Evolutionary conservation across 805 yeast genomes (phyloP), one percentile per base, ranked within the genome.

Genomic region (Zygosaccharomyces bailii): DNA sequence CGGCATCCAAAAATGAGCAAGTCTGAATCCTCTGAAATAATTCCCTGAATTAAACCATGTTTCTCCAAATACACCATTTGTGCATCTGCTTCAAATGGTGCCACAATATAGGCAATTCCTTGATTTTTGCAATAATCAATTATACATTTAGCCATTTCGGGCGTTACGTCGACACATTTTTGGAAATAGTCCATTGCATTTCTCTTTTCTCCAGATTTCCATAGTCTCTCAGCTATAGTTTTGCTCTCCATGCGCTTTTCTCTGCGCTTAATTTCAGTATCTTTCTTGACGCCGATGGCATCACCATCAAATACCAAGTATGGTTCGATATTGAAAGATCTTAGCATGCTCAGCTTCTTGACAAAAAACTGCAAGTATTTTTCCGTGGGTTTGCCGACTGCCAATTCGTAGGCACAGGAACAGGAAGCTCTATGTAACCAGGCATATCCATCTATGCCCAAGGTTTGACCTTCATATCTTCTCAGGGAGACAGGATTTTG

Each of bases 71-170:
- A 88, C 7, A 90, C 98, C 84, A 93, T 79, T 63, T 93, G 99
- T 1, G 99, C 84, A 63, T 93, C 99, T 0, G 99, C 99, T 67
- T 93, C 99, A 61, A 88, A 93, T 0, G 99, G 99, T 0, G 99
- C 98, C 6, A 93, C 99, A 5, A 93, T 77, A 56, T 78, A 91
- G 47, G 73, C 75, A 39, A 93, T 79, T 1, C 66, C 64, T 36
- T 74, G 70, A 10, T 61, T 52, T 52, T 80, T 80, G 50, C 95
- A 72, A 55, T 76, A 83, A 32, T 82, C 84, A 59, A 90, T 88
- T 9, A 91, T 72, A 9, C 87, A 75, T 55, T 86, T 86, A 4
- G 96, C 97, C 93, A 93, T 89, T 50, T 80, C 79, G 1, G 96
- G 88, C 2, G 96, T 85, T 9, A 93, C 84, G 54, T 84, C 90